Conservation (phyloP, 805 yeast species). For the Wickerhamomyces hampshirensis region DNA sequence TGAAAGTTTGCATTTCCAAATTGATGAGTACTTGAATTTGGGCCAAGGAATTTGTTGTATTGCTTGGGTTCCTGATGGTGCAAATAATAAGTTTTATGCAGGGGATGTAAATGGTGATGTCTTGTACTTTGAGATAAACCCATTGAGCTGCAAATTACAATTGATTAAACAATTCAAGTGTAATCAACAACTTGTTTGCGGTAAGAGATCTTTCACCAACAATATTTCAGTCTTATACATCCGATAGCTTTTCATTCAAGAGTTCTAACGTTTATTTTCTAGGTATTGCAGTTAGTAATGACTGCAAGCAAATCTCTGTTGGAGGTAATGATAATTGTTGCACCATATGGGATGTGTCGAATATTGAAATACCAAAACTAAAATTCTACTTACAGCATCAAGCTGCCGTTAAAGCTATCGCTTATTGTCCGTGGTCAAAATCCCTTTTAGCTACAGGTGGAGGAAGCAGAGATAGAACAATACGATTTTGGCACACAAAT, state of each 20-base stretch:
- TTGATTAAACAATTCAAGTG: constrained; percentile 33
- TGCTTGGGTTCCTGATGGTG: constrained; percentile 44
- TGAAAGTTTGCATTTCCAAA: constrained; percentile 21
- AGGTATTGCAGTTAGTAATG: constrained; percentile 58
- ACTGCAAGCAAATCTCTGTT: constrained; percentile 56
- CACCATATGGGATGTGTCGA: constrained; percentile 65
- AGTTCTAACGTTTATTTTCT: constrained; percentile 2
- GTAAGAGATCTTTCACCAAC: too few species aligned
- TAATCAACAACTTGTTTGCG: constrained; percentile 59
- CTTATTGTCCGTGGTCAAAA: constrained; percentile 88
- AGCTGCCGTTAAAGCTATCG: constrained; percentile 88
- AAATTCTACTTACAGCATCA: constrained; percentile 54
- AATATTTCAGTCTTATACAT: too few species aligned
- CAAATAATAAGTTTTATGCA: constrained; percentile 35
- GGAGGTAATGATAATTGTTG: constrained; percentile 86
- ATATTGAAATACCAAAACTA: constrained; percentile 36
- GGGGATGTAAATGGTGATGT: constrained; percentile 70
- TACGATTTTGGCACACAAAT: constrained; percentile 81
- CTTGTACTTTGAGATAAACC: constrained; percentile 28
- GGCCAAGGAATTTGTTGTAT: constrained; percentile 50
- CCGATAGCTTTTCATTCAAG: too few species aligned
- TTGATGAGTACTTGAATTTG: constrained; percentile 22
- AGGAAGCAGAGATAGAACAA: constrained; percentile 75
- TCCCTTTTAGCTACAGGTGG: constrained; percentile 86
- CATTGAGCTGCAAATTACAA: constrained; percentile 15